Evolutionary conservation across 495 filamentous ascomycete species (phyloP).

Genomic region (Neohortaea acidophila): DNA sequence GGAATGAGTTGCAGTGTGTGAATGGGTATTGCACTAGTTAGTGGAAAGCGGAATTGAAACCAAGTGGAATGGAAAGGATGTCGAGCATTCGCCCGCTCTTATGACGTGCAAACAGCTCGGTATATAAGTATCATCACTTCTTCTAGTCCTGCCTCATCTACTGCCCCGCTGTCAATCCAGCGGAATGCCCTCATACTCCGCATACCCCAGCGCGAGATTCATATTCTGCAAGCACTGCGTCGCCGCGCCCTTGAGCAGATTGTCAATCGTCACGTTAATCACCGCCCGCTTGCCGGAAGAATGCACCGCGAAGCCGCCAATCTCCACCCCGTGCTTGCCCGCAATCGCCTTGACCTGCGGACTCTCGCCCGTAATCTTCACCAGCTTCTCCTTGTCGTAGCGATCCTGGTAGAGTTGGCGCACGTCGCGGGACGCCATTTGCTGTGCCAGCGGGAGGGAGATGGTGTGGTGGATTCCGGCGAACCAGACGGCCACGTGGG

Average conservation of each 20-base stretch:
- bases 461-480: slow-evolving; percentile 89
- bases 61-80: too few relatives aligned
- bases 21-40: too few relatives aligned
- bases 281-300: slow-evolving; percentile 78
- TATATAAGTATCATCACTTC: too few relatives aligned
- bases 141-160: slow-evolving; percentile 1
- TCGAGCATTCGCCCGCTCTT: too few relatives aligned
- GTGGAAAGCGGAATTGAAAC: too few relatives aligned
- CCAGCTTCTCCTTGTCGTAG: slow-evolving; percentile 86
- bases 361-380: slow-evolving; percentile 79
- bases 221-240: slow-evolving; percentile 97
- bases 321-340: slow-evolving; percentile 82
- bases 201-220: slow-evolving; percentile 88
- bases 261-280: slow-evolving; percentile 94
- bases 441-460: slow-evolving; percentile 67
- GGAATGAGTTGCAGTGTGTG: too few relatives aligned
- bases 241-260: slow-evolving; percentile 88
- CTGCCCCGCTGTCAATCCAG: slow-evolving; percentile 34
- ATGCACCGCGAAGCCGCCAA: slow-evolving; percentile 89
- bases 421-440: slow-evolving; percentile 81
- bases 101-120: too few relatives aligned
- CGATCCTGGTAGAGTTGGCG: slow-evolving; percentile 90
- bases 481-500: slow-evolving; percentile 95
- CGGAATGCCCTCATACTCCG: slow-evolving; percentile 84
- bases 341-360: slow-evolving; percentile 79